These are phyloP conservation scores for Oleoguttula mirabilis DNA, from an alignment of 495 filamentous ascomycete genomes.

Conservation along the genomic window DNA sequence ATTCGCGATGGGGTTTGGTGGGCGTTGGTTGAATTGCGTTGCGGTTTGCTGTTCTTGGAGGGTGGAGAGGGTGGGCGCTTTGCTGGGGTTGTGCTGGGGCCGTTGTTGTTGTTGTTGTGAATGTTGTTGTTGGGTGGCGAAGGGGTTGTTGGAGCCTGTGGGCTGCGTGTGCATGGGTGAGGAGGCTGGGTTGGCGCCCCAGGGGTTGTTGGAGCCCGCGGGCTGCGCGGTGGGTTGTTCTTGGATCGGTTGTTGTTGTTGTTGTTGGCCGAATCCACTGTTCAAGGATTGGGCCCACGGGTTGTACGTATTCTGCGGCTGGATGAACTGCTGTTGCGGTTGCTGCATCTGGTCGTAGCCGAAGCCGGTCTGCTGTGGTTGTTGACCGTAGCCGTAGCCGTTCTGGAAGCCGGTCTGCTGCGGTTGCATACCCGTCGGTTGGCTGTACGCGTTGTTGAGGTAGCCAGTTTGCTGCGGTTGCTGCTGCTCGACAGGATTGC, in stretches of 20 bases:
- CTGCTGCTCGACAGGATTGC: constrained; percentile 76
- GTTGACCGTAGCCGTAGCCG: constrained; percentile 33
- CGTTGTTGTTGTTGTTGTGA: too few species aligned
- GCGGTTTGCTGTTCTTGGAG: constrained; percentile 38
- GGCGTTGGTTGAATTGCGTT: constrained; percentile 27
- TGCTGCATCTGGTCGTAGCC: constrained; percentile 33
- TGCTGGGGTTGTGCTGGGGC: constrained; percentile 27
- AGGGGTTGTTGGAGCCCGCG: constrained; percentile 82
- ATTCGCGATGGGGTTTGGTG: constrained; percentile 28
- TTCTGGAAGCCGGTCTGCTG: constrained; percentile 50
- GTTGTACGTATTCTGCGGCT: constrained; percentile 71
- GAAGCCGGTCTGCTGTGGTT: constrained; percentile 45
- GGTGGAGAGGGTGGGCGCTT: constrained; percentile 40
- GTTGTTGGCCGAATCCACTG: constrained; percentile 37
- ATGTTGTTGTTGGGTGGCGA: constrained; percentile 57
- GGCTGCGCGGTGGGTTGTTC: constrained; percentile 52
- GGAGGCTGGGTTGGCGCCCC: constrained; percentile 32
- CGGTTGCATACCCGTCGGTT: constrained; percentile 34
- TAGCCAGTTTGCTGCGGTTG: constrained; percentile 71
- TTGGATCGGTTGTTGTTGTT: constrained; percentile 30
- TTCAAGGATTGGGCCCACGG: constrained; percentile 51
- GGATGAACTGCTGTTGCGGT: constrained; percentile 39
- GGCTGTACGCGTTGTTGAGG: constrained; percentile 73
- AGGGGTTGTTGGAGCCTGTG: constrained; percentile 95
- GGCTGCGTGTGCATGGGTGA: constrained; percentile 49